Evolutionary conservation across 2,329 filamentous ascomycete species (phyloP).

Genomic region (Fusarium vanettenii): DNA sequence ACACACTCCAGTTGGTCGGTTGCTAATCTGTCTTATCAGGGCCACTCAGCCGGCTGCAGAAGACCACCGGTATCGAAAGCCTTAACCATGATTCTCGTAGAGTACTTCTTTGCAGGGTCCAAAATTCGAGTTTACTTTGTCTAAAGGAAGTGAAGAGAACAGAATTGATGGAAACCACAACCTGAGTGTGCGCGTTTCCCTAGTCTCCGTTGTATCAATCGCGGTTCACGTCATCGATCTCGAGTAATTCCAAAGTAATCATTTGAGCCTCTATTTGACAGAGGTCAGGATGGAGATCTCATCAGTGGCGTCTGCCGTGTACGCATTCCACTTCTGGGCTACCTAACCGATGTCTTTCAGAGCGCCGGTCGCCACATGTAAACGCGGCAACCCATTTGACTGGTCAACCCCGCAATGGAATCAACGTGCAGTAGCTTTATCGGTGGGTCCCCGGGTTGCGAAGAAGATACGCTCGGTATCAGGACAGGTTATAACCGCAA

Average conservation of each 20-base stretch:
- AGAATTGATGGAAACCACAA: too few relatives aligned
- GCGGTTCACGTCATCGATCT: too few relatives aligned
- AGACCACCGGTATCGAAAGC: background rate
- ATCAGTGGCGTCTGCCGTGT: background rate
- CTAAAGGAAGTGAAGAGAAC: too few relatives aligned
- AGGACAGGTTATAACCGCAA: too few relatives aligned
- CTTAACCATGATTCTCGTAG: background rate
- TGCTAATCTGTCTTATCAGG: background rate
- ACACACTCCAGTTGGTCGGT: background rate
- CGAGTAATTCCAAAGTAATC: too few relatives aligned
- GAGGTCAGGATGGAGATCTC: background rate
- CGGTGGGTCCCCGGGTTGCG: background rate
- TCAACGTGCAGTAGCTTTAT: background rate
- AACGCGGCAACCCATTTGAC: background rate
- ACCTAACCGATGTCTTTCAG: background rate
- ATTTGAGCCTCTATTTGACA: too few relatives aligned
- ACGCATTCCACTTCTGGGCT: background rate
- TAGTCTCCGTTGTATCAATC: too few relatives aligned
- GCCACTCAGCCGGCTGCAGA: background rate
- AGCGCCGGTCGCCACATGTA: background rate
- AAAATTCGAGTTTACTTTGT: too few relatives aligned
- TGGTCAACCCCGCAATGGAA: background rate
- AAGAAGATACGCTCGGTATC: background rate
- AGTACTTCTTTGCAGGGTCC: too few relatives aligned
- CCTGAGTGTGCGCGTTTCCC: too few relatives aligned